These are phyloP conservation scores for Cladosporium austrohemisphaericum DNA, from an alignment of 2,329 filamentous ascomycete genomes.

Conservation along the genomic window DNA sequence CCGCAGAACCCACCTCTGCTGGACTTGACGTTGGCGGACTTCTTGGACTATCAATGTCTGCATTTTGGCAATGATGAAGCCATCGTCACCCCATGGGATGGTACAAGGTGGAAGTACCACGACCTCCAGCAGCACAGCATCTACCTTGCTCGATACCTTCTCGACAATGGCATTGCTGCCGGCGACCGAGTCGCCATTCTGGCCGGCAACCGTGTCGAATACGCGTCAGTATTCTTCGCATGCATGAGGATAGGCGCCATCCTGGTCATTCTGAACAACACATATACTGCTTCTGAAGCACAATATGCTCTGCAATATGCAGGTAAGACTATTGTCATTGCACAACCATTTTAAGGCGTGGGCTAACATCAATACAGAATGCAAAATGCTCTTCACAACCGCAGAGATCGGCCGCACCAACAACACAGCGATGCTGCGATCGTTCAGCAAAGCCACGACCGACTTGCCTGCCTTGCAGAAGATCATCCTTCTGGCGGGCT, in stretches of 20 bases:
- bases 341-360: no score
- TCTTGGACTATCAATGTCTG: conserved; percentile 67
- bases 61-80: conserved; percentile 64
- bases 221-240: conserved; percentile 67
- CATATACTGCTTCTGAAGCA: conserved; percentile 70
- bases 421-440: conserved; percentile 55
- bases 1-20: conserved; percentile 65
- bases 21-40: conserved; percentile 67
- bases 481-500: conserved; percentile 27
- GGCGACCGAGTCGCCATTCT: conserved; percentile 72
- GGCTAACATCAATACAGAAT: conserved; percentile 56
- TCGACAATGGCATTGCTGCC: conserved; percentile 62
- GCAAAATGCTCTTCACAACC: conserved; percentile 70
- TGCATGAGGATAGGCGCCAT: conserved; percentile 51
- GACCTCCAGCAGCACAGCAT: conserved; percentile 38
- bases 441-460: conserved; percentile 18
- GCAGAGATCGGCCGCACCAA: conserved; percentile 63
- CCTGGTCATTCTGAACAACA: conserved; percentile 77
- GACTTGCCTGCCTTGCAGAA: conserved; percentile 23
- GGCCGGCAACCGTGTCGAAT: conserved; percentile 60
- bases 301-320: conserved; percentile 68
- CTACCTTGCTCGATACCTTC: conserved; percentile 44
- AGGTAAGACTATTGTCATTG: conserved; percentile 46
- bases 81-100: conserved; percentile 72
- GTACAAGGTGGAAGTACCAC: conserved; percentile 64